A percentile compares a stretch with the other conserved stretches of the same genome.
These are phyloP conservation scores for Acorus gramineus DNA, from an alignment of 106 monocot genomes.

Conservation along the genomic window DNA sequence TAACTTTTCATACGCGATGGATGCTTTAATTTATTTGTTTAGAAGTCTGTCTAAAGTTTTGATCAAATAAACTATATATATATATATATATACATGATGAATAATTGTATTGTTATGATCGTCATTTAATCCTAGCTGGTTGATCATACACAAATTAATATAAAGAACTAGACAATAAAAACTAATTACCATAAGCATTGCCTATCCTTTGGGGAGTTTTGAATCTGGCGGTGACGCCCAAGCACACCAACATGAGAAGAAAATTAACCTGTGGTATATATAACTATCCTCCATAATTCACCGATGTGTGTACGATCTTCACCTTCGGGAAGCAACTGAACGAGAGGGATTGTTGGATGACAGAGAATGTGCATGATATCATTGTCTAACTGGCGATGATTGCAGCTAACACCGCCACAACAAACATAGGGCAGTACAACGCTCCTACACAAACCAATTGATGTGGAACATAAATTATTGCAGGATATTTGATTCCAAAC, in stretches of 20 bases:
- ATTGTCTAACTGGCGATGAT: conserved; percentile 16
- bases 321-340: conserved; percentile 13
- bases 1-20: too few species aligned
- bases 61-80: too few species aligned
- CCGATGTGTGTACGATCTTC: conserved; percentile 7
- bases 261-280: conserved; percentile 12
- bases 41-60: too few species aligned
- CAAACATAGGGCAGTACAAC: conserved; percentile 13
- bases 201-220: conserved; percentile 1
- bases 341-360: conserved; percentile 4
- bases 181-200: conserved; percentile 9
- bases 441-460: background rate
- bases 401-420: background rate
- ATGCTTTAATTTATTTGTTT: too few species aligned
- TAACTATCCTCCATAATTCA: conserved; percentile 5
- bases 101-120: too few species aligned
- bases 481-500: too few species aligned
- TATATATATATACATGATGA: too few species aligned
- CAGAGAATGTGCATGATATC: conserved; percentile 11
- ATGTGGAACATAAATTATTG: too few species aligned
- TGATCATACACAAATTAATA: too few species aligned
- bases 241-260: conserved; percentile 2
- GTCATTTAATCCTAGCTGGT: too few species aligned
- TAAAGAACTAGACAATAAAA: too few species aligned
- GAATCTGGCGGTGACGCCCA: conserved; percentile 1